Percentiles rank a stretch among this genome's conserved stretches.
Conservation (phyloP, 352 stramenopile species). For the Phytophthora megakarya region DNA sequence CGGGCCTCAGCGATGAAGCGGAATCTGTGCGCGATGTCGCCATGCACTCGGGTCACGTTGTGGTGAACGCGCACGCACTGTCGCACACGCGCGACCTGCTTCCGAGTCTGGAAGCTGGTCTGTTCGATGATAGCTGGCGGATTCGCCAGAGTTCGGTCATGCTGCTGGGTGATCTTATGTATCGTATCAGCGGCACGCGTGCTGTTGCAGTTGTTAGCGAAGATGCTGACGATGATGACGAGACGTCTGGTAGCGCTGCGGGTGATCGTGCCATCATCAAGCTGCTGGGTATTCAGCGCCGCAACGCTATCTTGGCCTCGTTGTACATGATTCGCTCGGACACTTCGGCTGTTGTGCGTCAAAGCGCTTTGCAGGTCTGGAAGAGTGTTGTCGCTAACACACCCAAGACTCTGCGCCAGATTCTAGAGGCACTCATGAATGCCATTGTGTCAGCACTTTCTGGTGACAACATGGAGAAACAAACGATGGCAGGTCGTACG, state of each 20-base stretch:
- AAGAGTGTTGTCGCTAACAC: conserved; percentile 99
- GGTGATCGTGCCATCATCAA: conserved; percentile 89
- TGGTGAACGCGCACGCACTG: conserved; percentile 97
- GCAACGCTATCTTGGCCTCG: conserved; percentile 96
- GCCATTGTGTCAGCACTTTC: conserved; percentile 96
- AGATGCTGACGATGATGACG: conserved; percentile 81
- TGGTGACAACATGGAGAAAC: conserved; percentile 87
- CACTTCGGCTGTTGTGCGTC: conserved; percentile 95
- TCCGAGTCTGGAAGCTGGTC: conserved; percentile 94
- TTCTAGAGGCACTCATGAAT: conserved; percentile 96
- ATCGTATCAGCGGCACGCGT: conserved; percentile 97
- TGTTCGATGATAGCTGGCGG: conserved; percentile 98
- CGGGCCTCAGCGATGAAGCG: conserved; percentile 97
- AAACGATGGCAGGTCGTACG: conserved; percentile 91
- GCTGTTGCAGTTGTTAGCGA: conserved; percentile 60
- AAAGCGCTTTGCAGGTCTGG: conserved; percentile 97
- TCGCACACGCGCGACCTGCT: conserved; percentile 97
- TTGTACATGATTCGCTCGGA: conserved; percentile 99
- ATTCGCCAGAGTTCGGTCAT: conserved; percentile 98
- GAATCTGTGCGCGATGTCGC: conserved; percentile 98
- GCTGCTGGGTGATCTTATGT: conserved; percentile 96
- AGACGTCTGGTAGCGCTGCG: conserved; percentile 77
- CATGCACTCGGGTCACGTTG: conserved; percentile 96
- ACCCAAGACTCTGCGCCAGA: conserved; percentile 96
- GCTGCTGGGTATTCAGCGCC: conserved; percentile 92